These are phyloP conservation scores for Aureobasidium sp. DNA, from an alignment of 2,329 filamentous ascomycete genomes.

Conservation along the genomic window DNA sequence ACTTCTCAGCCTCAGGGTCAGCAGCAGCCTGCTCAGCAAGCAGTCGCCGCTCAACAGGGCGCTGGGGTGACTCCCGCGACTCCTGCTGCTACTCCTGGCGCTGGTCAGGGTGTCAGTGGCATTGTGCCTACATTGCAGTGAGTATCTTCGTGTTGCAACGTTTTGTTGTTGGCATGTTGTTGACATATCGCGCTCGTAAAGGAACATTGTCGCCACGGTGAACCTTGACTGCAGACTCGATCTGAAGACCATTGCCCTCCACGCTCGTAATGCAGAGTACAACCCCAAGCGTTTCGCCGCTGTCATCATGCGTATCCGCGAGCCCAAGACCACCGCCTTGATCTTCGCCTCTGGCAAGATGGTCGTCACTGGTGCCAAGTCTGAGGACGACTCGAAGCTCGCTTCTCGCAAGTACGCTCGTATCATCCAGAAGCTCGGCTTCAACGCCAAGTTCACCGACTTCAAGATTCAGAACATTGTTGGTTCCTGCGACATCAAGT, in stretches of 20 bases:
- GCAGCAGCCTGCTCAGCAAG: slow-evolving; percentile 14
- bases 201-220: slow-evolving; percentile 98
- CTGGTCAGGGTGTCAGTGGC: slow-evolving; percentile 73
- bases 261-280: slow-evolving; percentile 97
- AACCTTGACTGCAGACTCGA: slow-evolving; percentile 96
- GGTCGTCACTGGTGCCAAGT: slow-evolving; percentile 63
- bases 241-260: slow-evolving; percentile 96
- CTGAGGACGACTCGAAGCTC: slow-evolving; percentile 91
- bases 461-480: slow-evolving; percentile 99
- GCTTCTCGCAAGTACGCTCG: slow-evolving; percentile 96
- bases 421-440: slow-evolving; percentile 99
- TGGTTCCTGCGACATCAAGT: slow-evolving; percentile 98
- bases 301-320: slow-evolving; percentile 99
- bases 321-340: slow-evolving; percentile 94
- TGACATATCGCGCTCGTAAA: slow-evolving; percentile 43
- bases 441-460: slow-evolving; percentile 98
- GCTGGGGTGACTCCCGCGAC: slow-evolving; percentile 81
- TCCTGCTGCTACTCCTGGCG: slow-evolving; percentile 83
- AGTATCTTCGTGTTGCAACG: slow-evolving; percentile 50
- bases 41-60: slow-evolving; percentile 39
- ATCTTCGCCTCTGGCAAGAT: slow-evolving; percentile 99
- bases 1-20: slow-evolving; percentile 46
- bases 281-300: slow-evolving; percentile 99
- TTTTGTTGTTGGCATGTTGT: slow-evolving; percentile 19
- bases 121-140: slow-evolving; percentile 94